Evolutionary conservation across 2,329 filamentous ascomycete genomes (phyloP).

Genomic region (Aureobasidium subglaciale): DNA sequence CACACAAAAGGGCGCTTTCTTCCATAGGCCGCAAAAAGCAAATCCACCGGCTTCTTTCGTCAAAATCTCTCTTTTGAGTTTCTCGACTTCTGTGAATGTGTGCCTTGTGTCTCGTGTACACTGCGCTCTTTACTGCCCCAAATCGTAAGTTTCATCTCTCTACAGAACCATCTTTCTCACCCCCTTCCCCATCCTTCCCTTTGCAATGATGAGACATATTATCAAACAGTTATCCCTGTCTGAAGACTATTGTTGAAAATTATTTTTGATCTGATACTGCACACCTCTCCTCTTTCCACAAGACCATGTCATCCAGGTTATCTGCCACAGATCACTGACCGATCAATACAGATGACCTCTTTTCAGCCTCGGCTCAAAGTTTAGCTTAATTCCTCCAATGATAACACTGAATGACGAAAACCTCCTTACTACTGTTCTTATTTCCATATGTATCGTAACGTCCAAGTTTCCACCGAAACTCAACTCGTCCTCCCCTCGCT

Average conservation of each 20-base stretch:
- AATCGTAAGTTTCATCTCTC: slow-evolving; percentile 59
- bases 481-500: too few species aligned
- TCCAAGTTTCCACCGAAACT: too few species aligned
- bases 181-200: slow-evolving; percentile 12
- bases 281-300: background rate
- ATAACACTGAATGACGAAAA: background rate
- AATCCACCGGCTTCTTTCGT: slow-evolving; percentile 15
- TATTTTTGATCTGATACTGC: slow-evolving; percentile 32
- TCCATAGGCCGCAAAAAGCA: slow-evolving; percentile 13
- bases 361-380: background rate
- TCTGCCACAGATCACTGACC: background rate
- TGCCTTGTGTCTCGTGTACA: slow-evolving; percentile 11
- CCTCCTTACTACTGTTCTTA: background rate
- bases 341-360: background rate
- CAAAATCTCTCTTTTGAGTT: background rate
- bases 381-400: background rate
- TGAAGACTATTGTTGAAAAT: slow-evolving; percentile 87
- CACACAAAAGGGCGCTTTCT: slow-evolving; percentile 1
- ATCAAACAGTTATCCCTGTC: slow-evolving; percentile 97
- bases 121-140: slow-evolving; percentile 51
- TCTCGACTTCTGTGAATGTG: background rate
- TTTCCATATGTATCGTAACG: too few species aligned
- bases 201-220: slow-evolving; percentile 65
- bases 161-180: background rate
- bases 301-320: background rate